These are phyloP conservation scores for Coelastrella sp. DNA, from an alignment of 139 green algal species.

Conservation along the genomic window DNA sequence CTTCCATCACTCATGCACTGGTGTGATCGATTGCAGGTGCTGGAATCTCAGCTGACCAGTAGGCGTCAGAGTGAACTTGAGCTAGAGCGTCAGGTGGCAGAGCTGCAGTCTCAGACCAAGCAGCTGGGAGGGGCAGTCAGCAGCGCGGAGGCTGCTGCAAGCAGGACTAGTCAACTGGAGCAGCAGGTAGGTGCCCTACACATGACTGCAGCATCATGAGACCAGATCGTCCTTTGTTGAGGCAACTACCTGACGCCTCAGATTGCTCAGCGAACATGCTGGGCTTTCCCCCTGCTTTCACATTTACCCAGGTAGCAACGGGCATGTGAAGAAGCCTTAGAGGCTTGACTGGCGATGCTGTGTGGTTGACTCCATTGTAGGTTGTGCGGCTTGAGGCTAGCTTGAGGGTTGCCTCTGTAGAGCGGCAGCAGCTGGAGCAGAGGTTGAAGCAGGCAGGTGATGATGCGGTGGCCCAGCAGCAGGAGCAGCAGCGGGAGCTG, in stretches of 20 bases:
- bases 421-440: conserved; percentile 49
- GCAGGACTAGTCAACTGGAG: neutral
- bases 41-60: conserved; percentile 23
- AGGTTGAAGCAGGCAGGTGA: conserved; percentile 8
- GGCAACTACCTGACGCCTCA: neutral
- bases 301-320: neutral
- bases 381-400: conserved; percentile 24
- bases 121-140: conserved; percentile 12
- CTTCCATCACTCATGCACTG: neutral
- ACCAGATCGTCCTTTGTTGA: neutral
- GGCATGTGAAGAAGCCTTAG: neutral
- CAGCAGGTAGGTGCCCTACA: conserved; percentile 1
- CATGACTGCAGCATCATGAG: neutral
- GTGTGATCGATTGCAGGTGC: neutral
- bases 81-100: conserved; percentile 33
- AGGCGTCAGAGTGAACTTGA: conserved; percentile 28
- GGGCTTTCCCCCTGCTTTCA: neutral
- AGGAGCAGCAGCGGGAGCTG: neutral
- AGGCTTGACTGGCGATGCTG: neutral
- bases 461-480: conserved; percentile 10
- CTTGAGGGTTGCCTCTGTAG: conserved; percentile 18
- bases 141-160: conserved; percentile 31
- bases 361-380: neutral
- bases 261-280: neutral
- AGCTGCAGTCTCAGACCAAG: neutral